Evolutionary conservation across 768 basidiomycete species (phyloP), one percentile per base, ranked within the genome.

Genomic region (Pulveroboletus ravenelii): DNA sequence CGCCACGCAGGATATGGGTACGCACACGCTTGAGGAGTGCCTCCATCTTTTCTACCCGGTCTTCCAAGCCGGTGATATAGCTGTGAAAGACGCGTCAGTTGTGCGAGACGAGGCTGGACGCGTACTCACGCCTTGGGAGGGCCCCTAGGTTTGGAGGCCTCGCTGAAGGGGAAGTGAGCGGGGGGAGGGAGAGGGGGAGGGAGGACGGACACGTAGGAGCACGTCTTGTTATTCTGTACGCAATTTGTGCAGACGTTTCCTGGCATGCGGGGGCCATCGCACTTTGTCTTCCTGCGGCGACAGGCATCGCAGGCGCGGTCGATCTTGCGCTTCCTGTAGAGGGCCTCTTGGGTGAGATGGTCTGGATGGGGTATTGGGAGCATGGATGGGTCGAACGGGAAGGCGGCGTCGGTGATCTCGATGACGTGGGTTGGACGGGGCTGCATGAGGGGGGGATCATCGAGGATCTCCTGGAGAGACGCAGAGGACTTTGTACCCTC

Each of bases 61-160:
- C 79, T 62, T 86, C 84, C 32, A 86, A 69, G 42, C 70, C 72
- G 8, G 74, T 78, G 44, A 84, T 69, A 67, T 84, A 83, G 30
- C 81, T 84, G 52, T 34, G 9, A 29, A 43, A 42, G 29, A 13
- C 23, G 41, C 30, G 49, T 50, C 37, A 37, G 44, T 30, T 38
- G 37, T 31, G 30, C 23, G 41, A 34, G 2, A 23, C 18, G n/a
- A 41, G 6, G 20, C 6, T 9, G 8, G 36, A 18, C 20, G 5
- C 39, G 45, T 45, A 74, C 82, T 59, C 52, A 85, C 80, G 79
- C 81, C 68, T 85, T 85, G 5, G 84, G 79, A 20, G 84, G 84
- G 0, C 82, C 82, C 47, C 84, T 74, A 50, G 82, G 82, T 55
- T 80, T 79, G 5, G 84, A 84, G 2, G 71, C 72, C 62, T 84